Percentiles rank a stretch among this genome's conserved stretches.
phyloP scores from a whole-genome alignment of 192 early-diverging fungal species.

The Backusella australiensis region DNA sequence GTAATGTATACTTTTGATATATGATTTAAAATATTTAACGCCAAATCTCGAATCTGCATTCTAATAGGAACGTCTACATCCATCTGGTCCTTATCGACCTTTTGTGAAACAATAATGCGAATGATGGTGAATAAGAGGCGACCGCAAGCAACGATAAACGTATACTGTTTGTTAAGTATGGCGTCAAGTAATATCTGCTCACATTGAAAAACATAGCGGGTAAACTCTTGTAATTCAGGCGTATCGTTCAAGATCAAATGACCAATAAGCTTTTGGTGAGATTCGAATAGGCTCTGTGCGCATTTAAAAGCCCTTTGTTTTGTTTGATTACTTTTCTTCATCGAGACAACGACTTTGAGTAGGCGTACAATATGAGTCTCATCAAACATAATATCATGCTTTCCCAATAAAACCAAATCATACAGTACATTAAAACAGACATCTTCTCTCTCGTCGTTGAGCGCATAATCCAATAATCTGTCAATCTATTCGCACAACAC shows the following conservation, averaged over 20 bases:
- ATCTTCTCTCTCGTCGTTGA: constrained; percentile 12
- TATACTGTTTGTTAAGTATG: background rate
- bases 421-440: constrained; percentile 13
- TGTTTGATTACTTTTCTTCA: background rate
- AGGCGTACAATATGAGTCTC: constrained; percentile 11
- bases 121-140: background rate
- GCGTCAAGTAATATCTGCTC: background rate
- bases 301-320: constrained; percentile 21
- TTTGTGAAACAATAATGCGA: background rate
- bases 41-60: background rate
- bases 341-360: background rate
- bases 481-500: constrained; percentile 9
- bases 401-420: constrained; percentile 18
- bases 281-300: background rate
- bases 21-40: background rate
- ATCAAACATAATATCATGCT: constrained; percentile 17
- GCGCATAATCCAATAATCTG: constrained; percentile 18
- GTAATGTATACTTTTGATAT: background rate
- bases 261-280: constrained; percentile 12
- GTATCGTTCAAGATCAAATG: background rate
- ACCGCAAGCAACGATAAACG: constrained; percentile 13
- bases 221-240: background rate
- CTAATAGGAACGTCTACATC: background rate
- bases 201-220: background rate
- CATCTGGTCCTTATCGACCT: background rate